These are phyloP conservation scores for Galeopsis tetrahit DNA, from an alignment of 257 asterid genomes.

Conservation along the genomic window DNA sequence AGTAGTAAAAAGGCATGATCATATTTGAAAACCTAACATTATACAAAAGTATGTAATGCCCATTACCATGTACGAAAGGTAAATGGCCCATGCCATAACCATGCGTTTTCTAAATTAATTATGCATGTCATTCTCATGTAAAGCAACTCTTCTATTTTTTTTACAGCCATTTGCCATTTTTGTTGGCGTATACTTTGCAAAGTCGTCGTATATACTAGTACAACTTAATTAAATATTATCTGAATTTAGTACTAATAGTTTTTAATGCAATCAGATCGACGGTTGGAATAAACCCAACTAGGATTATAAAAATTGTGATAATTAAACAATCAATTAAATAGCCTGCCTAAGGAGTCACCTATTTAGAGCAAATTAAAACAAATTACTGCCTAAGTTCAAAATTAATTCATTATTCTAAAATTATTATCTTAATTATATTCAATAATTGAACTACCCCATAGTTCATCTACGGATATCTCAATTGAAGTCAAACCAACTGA, in stretches of 20 bases:
- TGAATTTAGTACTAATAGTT: not conserved
- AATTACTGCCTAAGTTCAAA: not conserved
- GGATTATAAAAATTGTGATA: not conserved
- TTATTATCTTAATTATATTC: not conserved
- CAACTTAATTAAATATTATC: not conserved
- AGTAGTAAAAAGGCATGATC: not conserved
- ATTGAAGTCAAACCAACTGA: no score
- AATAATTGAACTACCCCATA: not conserved
- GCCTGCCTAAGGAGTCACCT: no score
- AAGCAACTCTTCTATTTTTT: not conserved
- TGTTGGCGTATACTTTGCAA: slow-evolving; percentile 1
- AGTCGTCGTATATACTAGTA: not conserved
- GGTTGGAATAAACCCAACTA: not conserved
- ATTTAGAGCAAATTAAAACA: not conserved
- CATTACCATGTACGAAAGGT: slow-evolving; percentile 11
- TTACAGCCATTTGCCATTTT: slow-evolving; percentile 3
- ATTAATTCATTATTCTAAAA: not conserved
- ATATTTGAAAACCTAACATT: not conserved
- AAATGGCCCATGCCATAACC: slow-evolving; percentile 25
- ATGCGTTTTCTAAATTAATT: slow-evolving; percentile 15
- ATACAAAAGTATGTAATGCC: not conserved
- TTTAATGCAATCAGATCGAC: slow-evolving; percentile 4
- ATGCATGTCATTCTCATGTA: slow-evolving; percentile 27
- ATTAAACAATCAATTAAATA: no score
- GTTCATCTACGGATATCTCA: no score